Percentiles rank a stretch among this genome's conserved stretches.
These are phyloP conservation scores for Chromosphaera perkinsii DNA, from an alignment of 208 protist genomes.

Conservation along the genomic window DNA sequence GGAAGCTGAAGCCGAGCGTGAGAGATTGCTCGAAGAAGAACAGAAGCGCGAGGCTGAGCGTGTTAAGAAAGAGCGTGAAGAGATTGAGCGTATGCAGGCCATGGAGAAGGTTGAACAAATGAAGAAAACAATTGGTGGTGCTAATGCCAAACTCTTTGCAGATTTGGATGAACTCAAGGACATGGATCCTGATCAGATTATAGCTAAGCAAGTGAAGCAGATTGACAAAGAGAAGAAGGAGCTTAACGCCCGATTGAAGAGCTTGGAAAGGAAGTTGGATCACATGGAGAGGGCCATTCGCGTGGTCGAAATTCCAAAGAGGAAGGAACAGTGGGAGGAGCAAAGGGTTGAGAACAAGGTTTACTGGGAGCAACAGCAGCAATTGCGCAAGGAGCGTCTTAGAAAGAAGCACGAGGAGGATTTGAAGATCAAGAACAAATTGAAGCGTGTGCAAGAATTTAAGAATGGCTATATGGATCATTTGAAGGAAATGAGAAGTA, in stretches of 20 bases:
- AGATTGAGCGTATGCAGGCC: neutral
- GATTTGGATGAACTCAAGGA: slow-evolving; percentile 8
- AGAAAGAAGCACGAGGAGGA: neutral
- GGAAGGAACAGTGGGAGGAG: neutral
- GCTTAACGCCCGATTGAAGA: neutral
- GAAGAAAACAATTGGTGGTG: slow-evolving; percentile 5
- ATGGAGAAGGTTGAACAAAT: neutral
- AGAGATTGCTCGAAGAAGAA: neutral
- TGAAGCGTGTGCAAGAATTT: neutral
- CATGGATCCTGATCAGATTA: slow-evolving; percentile 1
- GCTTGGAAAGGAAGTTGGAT: slow-evolving; percentile 13
- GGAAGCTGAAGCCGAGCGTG: neutral
- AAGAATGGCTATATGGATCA: neutral
- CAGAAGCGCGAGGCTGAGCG: slow-evolving; percentile 9
- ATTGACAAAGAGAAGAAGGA: slow-evolving; percentile 28
- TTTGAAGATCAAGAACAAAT: neutral
- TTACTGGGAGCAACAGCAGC: neutral
- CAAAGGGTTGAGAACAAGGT: neutral
- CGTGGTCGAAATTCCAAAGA: slow-evolving; percentile 17
- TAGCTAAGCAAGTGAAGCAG: slow-evolving; percentile 13
- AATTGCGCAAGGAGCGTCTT: neutral
- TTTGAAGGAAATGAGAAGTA: neutral
- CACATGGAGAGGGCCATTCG: slow-evolving; percentile 29
- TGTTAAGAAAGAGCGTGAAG: slow-evolving; percentile 16
- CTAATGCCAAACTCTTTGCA: neutral